Evolutionary conservation across 106 monocot genomes (phyloP).

Genomic region (Apostasia ramifera): DNA sequence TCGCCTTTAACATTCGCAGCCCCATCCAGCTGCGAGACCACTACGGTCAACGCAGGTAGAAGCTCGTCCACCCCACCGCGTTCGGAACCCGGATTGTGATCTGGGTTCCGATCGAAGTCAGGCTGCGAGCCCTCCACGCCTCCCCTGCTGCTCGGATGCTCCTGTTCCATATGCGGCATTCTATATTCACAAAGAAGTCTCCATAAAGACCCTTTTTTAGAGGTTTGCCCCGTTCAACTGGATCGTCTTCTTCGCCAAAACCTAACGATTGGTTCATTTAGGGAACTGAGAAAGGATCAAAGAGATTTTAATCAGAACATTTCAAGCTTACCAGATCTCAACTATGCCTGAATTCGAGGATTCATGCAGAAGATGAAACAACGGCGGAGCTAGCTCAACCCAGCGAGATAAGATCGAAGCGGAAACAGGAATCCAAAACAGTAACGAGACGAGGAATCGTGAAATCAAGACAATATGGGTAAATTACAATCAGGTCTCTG

Average conservation of each 20-base stretch:
- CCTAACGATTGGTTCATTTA: background rate
- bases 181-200: background rate
- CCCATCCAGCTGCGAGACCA: slow-evolving; percentile 10
- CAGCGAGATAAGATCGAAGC: background rate
- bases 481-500: too few species aligned
- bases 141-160: background rate
- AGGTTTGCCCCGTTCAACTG: background rate
- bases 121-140: background rate
- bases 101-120: background rate
- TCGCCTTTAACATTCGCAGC: slow-evolving; percentile 3
- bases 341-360: background rate
- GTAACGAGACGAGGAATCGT: too few species aligned
- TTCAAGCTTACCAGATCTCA: slow-evolving; percentile 1
- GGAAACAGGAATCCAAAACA: background rate
- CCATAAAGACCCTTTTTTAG: background rate
- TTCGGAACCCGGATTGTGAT: slow-evolving; percentile 1
- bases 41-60: slow-evolving; percentile 2
- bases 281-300: background rate
- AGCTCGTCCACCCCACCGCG: background rate
- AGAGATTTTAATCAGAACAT: background rate
- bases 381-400: background rate
- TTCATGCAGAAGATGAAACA: background rate
- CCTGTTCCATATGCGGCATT: background rate
- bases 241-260: background rate
- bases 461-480: too few species aligned